phyloP scores from a whole-genome alignment of 768 basidiomycete genomes.

The Hygrophoropsis aurantiaca region DNA sequence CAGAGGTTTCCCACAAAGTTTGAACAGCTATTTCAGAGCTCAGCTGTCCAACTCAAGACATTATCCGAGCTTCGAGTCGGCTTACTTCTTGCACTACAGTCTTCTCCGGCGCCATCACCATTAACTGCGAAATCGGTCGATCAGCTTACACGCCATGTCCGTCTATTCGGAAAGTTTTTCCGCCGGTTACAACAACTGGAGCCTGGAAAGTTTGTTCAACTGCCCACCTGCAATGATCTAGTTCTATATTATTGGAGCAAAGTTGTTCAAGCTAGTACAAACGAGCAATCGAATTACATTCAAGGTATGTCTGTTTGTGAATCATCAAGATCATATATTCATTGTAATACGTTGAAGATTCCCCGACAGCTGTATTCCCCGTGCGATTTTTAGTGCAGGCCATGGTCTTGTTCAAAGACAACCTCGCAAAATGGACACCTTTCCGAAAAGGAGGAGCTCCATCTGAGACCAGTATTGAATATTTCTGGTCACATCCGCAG shows the following conservation, averaged over 20 bases:
- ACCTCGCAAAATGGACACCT: constrained; percentile 74
- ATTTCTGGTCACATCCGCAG: neutral
- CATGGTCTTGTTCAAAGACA: constrained; percentile 85
- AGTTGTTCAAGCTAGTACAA: constrained; percentile 71
- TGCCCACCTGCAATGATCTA: constrained; percentile 64
- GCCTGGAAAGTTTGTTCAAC: constrained; percentile 53
- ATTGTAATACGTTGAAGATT: constrained; percentile 43
- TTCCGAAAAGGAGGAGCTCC: constrained; percentile 55
- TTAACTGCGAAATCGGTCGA: constrained; percentile 48
- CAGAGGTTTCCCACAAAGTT: constrained; percentile 42
- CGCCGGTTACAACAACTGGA: constrained; percentile 68
- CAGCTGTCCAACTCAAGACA: constrained; percentile 52
- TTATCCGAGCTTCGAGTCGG: constrained; percentile 59
- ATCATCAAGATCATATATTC: neutral
- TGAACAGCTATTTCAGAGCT: constrained; percentile 57
- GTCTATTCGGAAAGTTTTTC: constrained; percentile 79
- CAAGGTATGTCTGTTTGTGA: constrained; percentile 43
- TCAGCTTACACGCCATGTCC: constrained; percentile 65
- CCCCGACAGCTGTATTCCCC: constrained; percentile 65
- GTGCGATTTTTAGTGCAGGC: constrained; percentile 79
- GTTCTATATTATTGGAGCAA: constrained; percentile 83
- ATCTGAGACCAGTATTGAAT: constrained; percentile 55
- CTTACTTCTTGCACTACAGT: constrained; percentile 45
- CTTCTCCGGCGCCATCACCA: constrained; percentile 32
- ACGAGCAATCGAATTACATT: constrained; percentile 49